A percentile compares a stretch with the other conserved stretches of the same genome.
Evolutionary conservation across 768 basidiomycete genomes (phyloP).

Genomic region (Suillus lakei): DNA sequence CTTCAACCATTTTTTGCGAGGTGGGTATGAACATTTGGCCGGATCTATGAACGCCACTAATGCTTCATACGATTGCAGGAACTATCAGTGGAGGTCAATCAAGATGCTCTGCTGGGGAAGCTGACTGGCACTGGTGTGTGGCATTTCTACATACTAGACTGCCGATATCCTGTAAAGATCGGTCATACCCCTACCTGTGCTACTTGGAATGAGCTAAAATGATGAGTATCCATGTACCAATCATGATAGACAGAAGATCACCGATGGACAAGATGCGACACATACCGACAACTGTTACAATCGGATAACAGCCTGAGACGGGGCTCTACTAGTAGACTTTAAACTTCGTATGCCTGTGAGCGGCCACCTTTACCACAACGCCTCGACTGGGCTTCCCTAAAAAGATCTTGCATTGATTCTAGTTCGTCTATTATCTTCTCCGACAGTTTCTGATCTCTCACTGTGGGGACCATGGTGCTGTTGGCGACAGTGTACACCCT

Average conservation of each 20-base stretch:
- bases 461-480: slow-evolving; percentile 15
- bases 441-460: slow-evolving; percentile 15
- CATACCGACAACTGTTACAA: too few species aligned
- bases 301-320: background rate
- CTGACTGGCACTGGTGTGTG: slow-evolving; percentile 52
- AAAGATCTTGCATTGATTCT: slow-evolving; percentile 18
- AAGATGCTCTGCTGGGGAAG: slow-evolving; percentile 47
- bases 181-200: too few species aligned
- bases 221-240: too few species aligned
- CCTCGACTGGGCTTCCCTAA: slow-evolving; percentile 14
- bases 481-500: slow-evolving; percentile 27
- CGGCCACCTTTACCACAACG: background rate
- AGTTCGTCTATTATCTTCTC: slow-evolving; percentile 18
- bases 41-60: background rate
- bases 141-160: too few species aligned
- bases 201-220: too few species aligned
- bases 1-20: slow-evolving; percentile 60
- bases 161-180: too few species aligned
- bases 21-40: slow-evolving; percentile 48
- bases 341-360: background rate
- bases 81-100: slow-evolving; percentile 18
- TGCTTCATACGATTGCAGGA: slow-evolving; percentile 49
- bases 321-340: background rate
- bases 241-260: too few species aligned
- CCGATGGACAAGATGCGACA: too few species aligned